phyloP scores from a whole-genome alignment of 176 grass and related monocot species.

The Aegilops longissima region DNA sequence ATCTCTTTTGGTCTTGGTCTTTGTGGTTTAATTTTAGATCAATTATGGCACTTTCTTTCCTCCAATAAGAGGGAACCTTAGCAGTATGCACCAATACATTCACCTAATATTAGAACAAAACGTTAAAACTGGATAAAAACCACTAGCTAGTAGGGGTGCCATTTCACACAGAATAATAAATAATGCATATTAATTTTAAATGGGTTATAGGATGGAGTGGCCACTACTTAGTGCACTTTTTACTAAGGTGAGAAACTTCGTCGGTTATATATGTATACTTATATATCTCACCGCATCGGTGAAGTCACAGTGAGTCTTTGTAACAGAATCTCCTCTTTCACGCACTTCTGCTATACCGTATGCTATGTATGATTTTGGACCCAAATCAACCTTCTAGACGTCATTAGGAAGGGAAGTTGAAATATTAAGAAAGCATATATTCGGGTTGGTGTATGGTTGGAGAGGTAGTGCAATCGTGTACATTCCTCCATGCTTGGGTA shows the following conservation, averaged over 20 bases:
- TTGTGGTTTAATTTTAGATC: no score
- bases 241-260: no score
- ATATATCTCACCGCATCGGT: slow-evolving; percentile 50
- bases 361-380: slow-evolving; percentile 68
- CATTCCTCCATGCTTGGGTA: slow-evolving; percentile 38
- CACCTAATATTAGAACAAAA: slow-evolving; percentile 22
- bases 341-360: slow-evolving; percentile 52
- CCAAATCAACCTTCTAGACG: slow-evolving; percentile 47
- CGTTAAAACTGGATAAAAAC: no score
- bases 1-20: no score
- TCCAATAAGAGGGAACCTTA: no score
- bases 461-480: slow-evolving; percentile 46
- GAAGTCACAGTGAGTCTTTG: slow-evolving; percentile 60
- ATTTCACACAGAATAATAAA: no score
- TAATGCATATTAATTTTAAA: no score
- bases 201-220: no score
- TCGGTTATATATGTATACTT: background rate
- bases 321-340: slow-evolving; percentile 59
- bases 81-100: background rate
- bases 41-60: no score
- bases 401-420: slow-evolving; percentile 35
- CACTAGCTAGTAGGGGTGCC: no score
- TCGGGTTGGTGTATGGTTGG: slow-evolving; percentile 51
- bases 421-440: slow-evolving; percentile 39
- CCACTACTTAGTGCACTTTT: no score